phyloP scores from a whole-genome alignment of 1,284 basidiomycete genomes.

The Moniliophthora roreri region DNA sequence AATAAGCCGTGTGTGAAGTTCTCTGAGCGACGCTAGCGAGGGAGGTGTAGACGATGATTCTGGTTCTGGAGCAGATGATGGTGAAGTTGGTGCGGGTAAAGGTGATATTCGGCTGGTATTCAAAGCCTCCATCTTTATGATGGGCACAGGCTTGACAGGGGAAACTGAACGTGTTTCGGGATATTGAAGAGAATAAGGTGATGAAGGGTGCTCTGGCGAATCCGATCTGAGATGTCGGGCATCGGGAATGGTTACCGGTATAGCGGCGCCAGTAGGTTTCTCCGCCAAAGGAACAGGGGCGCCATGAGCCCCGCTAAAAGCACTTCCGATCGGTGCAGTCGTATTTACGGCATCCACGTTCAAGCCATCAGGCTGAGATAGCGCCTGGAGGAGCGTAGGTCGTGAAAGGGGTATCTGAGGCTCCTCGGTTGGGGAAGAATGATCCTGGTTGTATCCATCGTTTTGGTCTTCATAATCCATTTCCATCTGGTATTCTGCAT shows the following conservation, averaged over 20 bases:
- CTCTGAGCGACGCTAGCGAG: too few species aligned
- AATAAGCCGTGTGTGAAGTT: too few species aligned
- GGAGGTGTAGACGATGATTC: too few species aligned
- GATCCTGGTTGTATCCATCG: too few species aligned
- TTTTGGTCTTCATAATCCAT: neutral
- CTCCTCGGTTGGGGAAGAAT: too few species aligned
- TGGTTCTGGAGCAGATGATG: too few species aligned
- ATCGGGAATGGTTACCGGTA: neutral
- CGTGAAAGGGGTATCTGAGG: neutral
- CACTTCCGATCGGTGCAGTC: neutral
- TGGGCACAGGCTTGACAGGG: neutral
- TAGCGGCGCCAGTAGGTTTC: neutral
- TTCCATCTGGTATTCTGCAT: slow-evolving; percentile 18
- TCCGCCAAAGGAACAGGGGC: neutral
- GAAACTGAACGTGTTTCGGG: neutral
- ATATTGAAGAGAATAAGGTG: neutral
- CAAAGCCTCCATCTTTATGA: too few species aligned
- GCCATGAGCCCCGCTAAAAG: neutral
- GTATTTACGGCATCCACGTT: neutral
- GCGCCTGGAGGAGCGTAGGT: neutral
- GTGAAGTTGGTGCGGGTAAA: too few species aligned
- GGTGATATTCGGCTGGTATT: too few species aligned
- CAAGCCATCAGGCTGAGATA: neutral
- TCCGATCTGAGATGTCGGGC: neutral
- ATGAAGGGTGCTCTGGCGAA: neutral